These are phyloP conservation scores for Ligustrum vulgare DNA, from an alignment of 257 asterid species.

Conservation along the genomic window DNA sequence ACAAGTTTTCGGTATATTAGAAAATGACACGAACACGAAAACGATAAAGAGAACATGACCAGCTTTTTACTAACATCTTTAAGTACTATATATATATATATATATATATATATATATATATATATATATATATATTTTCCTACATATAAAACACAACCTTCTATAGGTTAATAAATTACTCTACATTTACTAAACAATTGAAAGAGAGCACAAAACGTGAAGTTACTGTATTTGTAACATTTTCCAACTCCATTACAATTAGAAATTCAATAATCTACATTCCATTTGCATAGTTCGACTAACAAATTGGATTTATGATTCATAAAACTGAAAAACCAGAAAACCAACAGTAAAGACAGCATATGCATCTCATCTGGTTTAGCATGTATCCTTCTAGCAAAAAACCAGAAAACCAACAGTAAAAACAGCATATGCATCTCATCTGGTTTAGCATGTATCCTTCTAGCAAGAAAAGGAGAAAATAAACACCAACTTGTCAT, in stretches of 20 bases:
- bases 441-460: background rate
- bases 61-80: too few species aligned
- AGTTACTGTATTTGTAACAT: background rate
- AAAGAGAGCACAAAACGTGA: background rate
- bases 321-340: background rate
- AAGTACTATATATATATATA: too few species aligned
- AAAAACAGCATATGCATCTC: background rate
- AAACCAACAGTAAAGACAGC: background rate
- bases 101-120: too few species aligned
- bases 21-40: too few species aligned
- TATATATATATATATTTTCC: too few species aligned
- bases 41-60: too few species aligned
- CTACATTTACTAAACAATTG: too few species aligned
- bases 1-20: too few species aligned
- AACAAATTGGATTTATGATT: background rate
- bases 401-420: background rate
- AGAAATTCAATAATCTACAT: background rate
- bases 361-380: background rate
- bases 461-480: background rate
- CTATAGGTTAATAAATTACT: too few species aligned
- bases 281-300: background rate
- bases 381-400: background rate
- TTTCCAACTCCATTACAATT: background rate
- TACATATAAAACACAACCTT: too few species aligned
- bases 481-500: conserved; percentile 3